Conservation (phyloP, 768 basidiomycete species). For the Porphyrellus cyaneotinctus region DNA sequence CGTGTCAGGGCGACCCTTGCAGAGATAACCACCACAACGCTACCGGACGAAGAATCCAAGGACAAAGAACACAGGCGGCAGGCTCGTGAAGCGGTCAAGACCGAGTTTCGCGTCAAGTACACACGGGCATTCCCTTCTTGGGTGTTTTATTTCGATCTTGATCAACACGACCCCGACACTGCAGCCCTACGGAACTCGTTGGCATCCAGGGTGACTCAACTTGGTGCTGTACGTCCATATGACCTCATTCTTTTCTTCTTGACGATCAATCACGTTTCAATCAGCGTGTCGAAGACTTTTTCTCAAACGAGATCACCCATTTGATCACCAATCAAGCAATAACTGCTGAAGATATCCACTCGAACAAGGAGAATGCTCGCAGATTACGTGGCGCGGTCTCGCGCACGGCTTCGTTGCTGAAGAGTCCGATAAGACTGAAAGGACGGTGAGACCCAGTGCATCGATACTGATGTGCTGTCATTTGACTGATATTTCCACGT, state of each 20-base stretch:
- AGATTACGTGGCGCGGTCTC: constrained; percentile 27
- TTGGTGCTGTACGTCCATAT: constrained; percentile 69
- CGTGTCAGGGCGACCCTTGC: constrained; percentile 38
- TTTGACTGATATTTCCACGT: not conserved
- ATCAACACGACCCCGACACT: constrained; percentile 37
- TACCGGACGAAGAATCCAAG: constrained; percentile 37
- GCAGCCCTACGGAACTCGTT: constrained; percentile 39
- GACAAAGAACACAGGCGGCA: constrained; percentile 46
- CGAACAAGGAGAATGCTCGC: constrained; percentile 67
- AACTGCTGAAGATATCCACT: constrained; percentile 32
- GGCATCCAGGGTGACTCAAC: constrained; percentile 52
- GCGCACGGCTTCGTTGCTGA: constrained; percentile 34
- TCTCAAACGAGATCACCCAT: constrained; percentile 83
- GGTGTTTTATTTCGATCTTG: constrained; percentile 82
- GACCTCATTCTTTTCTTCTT: not conserved
- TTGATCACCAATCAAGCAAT: constrained; percentile 65
- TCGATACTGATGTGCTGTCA: not conserved
- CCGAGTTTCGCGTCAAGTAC: constrained; percentile 82
- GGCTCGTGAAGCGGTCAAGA: constrained; percentile 53
- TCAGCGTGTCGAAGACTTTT: constrained; percentile 85
- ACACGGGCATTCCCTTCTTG: constrained; percentile 78
- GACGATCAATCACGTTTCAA: constrained; percentile 3
- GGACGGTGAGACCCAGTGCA: constrained; percentile 43
- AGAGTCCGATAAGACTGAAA: constrained; percentile 64
- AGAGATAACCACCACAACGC: constrained; percentile 18